Percentiles rank a stretch among this genome's conserved stretches.
These are phyloP conservation scores for Pythium aquatile DNA, from an alignment of 352 stramenopile species.

Conservation along the genomic window DNA sequence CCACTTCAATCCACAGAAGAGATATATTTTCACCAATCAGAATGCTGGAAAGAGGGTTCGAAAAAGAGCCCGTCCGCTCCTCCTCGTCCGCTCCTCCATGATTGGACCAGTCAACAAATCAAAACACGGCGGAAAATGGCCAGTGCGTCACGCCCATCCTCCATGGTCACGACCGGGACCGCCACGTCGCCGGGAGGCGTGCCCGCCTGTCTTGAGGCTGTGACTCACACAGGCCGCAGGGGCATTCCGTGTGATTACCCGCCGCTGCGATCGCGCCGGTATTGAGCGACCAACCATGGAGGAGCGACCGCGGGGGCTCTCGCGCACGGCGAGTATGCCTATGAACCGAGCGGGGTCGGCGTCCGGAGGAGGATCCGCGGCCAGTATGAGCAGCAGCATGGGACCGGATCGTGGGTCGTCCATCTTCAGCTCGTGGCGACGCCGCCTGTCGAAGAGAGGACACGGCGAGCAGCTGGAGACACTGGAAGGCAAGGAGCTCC, in stretches of 20 bases:
- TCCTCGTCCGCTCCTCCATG: not conserved
- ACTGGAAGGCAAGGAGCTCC: conserved; percentile 27
- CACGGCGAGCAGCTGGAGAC: not conserved
- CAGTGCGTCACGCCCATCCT: conserved; percentile 4
- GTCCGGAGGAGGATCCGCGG: not conserved
- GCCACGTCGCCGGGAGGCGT: not conserved
- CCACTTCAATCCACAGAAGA: not conserved
- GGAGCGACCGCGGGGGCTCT: conserved; percentile 10
- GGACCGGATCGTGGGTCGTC: conserved; percentile 9
- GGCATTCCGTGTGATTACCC: not conserved
- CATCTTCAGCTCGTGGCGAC: conserved; percentile 24
- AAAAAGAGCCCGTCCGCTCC: not conserved
- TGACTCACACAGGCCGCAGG: not conserved
- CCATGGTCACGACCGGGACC: not conserved
- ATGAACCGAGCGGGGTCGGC: not conserved
- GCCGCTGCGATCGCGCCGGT: not conserved
- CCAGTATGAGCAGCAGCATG: not conserved
- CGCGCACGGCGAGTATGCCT: conserved; percentile 20
- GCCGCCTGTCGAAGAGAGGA: conserved; percentile 9
- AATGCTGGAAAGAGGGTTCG: not conserved
- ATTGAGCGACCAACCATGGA: not conserved
- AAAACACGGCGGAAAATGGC: conserved; percentile 1
- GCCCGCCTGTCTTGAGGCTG: not conserved
- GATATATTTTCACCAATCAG: not conserved
- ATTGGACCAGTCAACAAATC: conserved; percentile 1